Conservation (phyloP, 2,329 filamentous ascomycete genomes). For the Hansfordia pulvinata region DNA sequence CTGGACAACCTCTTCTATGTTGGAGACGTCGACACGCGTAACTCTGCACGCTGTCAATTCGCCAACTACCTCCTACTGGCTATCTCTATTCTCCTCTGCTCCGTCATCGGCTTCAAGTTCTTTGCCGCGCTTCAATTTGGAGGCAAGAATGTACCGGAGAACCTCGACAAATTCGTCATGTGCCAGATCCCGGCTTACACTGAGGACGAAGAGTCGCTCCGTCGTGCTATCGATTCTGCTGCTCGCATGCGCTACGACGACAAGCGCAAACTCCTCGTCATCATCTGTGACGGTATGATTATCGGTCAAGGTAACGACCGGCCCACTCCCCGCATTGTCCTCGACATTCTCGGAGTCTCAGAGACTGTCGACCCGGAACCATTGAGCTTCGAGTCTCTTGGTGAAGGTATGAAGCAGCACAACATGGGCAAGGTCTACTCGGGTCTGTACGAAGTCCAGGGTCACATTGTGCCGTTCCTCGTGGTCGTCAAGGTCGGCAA, state of each 20-base stretch:
- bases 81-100: conserved; percentile 66
- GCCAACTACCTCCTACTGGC: conserved; percentile 80
- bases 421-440: conserved; percentile 99
- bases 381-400: conserved; percentile 89
- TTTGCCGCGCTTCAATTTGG: conserved; percentile 91
- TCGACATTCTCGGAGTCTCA: conserved; percentile 91
- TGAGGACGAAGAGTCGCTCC: conserved; percentile 93
- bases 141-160: conserved; percentile 81
- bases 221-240: conserved; percentile 91
- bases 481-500: conserved; percentile 97
- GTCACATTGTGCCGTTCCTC: conserved; percentile 94
- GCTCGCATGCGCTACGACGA: conserved; percentile 95
- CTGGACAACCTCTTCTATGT: conserved; percentile 93
- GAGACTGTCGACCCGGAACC: conserved; percentile 91
- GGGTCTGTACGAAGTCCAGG: conserved; percentile 91
- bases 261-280: conserved; percentile 86
- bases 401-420: conserved; percentile 92
- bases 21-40: conserved; percentile 81
- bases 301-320: conserved; percentile 96
- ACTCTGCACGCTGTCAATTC: conserved; percentile 74
- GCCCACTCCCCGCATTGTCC: conserved; percentile 85
- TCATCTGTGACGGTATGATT: conserved; percentile 98
- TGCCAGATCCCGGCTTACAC: conserved; percentile 97
- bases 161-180: conserved; percentile 96
- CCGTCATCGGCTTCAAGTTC: conserved; percentile 90